phyloP scores from a whole-genome alignment of 345 rosid species.

The Salix koriyanagi region DNA sequence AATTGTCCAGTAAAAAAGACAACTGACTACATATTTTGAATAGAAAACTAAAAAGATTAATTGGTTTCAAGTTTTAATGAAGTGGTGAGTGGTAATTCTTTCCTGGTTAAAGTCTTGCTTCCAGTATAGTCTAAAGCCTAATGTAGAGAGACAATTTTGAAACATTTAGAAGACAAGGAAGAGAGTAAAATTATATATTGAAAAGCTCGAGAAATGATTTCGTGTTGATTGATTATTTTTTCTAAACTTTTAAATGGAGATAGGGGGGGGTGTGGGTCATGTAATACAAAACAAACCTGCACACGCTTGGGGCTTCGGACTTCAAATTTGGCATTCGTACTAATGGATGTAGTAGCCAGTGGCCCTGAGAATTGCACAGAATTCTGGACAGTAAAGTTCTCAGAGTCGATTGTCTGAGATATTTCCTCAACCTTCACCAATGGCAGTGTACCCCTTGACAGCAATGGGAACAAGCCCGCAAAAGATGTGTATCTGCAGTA shows the following conservation, averaged over 20 bases:
- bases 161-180: no score
- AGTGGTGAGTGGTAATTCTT: no score
- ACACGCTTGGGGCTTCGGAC: slow-evolving; percentile 84
- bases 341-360: slow-evolving; percentile 69
- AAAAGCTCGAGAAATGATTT: no score
- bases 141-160: no score
- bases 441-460: slow-evolving; percentile 56
- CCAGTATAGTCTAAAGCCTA: no score
- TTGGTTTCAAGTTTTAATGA: no score
- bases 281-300: slow-evolving; percentile 41
- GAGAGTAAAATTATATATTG: no score
- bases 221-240: no score
- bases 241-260: not conserved
- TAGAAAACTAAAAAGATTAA: no score
- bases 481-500: slow-evolving; percentile 76
- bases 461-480: slow-evolving; percentile 66
- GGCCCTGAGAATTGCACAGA: slow-evolving; percentile 75
- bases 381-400: slow-evolving; percentile 70
- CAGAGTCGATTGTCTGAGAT: slow-evolving; percentile 86
- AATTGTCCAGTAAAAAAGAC: no score
- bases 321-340: slow-evolving; percentile 86
- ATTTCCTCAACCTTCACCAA: slow-evolving; percentile 83
- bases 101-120: no score
- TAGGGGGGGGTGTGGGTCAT: not conserved
- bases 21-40: no score